Percentiles rank a stretch among this genome's conserved stretches.
phyloP scores from a whole-genome alignment of 139 green algal species.

The Chlorella vulgaris region DNA sequence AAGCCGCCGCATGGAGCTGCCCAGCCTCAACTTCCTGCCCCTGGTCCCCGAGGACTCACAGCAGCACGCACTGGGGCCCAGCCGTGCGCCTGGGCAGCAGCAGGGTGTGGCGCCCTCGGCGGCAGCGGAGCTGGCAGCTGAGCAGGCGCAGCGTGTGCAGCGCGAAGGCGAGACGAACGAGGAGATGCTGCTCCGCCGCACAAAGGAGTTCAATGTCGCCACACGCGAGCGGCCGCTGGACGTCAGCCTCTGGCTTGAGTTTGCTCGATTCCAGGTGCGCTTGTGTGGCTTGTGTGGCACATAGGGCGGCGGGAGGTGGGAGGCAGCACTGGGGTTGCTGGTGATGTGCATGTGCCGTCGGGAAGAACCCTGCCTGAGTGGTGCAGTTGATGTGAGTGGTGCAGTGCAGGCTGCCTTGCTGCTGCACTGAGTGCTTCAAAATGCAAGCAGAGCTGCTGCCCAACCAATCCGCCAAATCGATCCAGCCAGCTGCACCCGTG shows the following conservation, averaged over 20 bases:
- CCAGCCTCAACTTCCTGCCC: constrained; percentile 5
- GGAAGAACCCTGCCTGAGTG: too few species aligned
- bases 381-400: not conserved
- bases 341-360: too few species aligned
- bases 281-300: not conserved
- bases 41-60: not conserved
- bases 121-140: constrained; percentile 2
- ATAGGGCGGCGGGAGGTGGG: not conserved
- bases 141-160: constrained; percentile 28
- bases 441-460: too few species aligned
- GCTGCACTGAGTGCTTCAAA: too few species aligned
- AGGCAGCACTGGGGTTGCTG: not conserved
- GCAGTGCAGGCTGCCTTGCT: too few species aligned
- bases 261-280: constrained; percentile 78
- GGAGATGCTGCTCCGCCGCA: constrained; percentile 58
- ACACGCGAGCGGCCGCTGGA: constrained; percentile 66
- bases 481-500: not conserved
- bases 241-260: constrained; percentile 82
- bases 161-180: constrained; percentile 62
- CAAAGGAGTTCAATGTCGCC: constrained; percentile 71
- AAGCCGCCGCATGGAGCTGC: not conserved
- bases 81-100: not conserved
- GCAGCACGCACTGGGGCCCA: not conserved
- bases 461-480: too few species aligned
- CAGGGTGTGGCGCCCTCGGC: not conserved